Evolutionary conservation across 2,329 filamentous ascomycete species (phyloP).

Genomic region (Arthroderma sp.): DNA sequence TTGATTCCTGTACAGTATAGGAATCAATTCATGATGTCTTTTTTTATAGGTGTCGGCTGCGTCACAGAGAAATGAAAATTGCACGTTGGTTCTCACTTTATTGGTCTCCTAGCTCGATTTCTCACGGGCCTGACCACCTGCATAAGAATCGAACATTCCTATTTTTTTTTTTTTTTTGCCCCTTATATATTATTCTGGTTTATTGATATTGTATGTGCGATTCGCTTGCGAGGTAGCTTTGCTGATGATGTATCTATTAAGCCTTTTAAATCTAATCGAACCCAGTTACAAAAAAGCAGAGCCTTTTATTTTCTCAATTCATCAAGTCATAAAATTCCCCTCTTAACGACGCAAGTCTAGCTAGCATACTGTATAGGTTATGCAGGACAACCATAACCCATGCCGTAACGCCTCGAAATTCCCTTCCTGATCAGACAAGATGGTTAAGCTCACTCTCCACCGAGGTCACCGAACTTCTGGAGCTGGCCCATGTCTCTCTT

Average conservation of each 20-base stretch:
- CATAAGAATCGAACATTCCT: slow-evolving; percentile 45
- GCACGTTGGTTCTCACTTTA: slow-evolving; percentile 49
- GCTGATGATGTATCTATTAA: too few relatives aligned
- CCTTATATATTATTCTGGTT: neutral
- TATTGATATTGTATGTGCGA: too few relatives aligned
- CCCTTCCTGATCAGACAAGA: too few relatives aligned
- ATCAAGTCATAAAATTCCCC: too few relatives aligned
- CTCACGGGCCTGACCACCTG: slow-evolving; percentile 32
- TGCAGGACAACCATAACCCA: too few relatives aligned
- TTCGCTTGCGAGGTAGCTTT: too few relatives aligned
- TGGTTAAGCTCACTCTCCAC: slow-evolving; percentile 38
- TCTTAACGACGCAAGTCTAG: too few relatives aligned
- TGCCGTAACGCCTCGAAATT: too few relatives aligned
- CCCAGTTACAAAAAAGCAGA: too few relatives aligned
- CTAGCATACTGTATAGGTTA: too few relatives aligned
- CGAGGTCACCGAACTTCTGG: slow-evolving; percentile 79
- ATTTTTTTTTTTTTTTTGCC: slow-evolving; percentile 5
- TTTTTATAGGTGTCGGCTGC: slow-evolving; percentile 61
- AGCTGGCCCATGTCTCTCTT: slow-evolving; percentile 89
- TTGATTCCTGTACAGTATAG: slow-evolving; percentile 22
- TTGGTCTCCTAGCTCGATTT: slow-evolving; percentile 27
- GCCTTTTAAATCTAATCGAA: too few relatives aligned
- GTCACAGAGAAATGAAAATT: slow-evolving; percentile 69
- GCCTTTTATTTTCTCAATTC: too few relatives aligned
- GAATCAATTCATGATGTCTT: slow-evolving; percentile 29